A percentile compares a stretch with the other conserved stretches of the same genome.
Evolutionary conservation across 305 asterid genomes (phyloP).

Genomic region (Solanum aculeatissimum): DNA sequence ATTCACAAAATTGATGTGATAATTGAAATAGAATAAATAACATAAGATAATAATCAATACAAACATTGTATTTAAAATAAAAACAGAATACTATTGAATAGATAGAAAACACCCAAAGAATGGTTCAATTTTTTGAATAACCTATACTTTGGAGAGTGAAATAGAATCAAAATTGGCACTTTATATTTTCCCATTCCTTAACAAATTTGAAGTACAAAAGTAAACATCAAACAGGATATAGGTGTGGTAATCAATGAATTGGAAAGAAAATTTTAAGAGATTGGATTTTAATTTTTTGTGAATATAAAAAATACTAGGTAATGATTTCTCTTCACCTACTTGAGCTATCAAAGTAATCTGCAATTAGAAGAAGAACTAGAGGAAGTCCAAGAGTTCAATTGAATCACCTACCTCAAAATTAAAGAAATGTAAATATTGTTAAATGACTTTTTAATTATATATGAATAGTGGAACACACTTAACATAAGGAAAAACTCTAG

Average conservation of each 20-base stretch:
- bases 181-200: background rate
- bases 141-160: background rate
- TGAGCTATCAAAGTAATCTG: background rate
- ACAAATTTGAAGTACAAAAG: background rate
- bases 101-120: background rate
- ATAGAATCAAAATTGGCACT: background rate
- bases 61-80: too few species aligned
- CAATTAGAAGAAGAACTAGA: background rate
- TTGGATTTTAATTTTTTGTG: background rate
- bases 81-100: too few species aligned
- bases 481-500: background rate
- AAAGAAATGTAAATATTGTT: background rate
- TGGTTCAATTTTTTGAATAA: background rate
- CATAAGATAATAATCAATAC: too few species aligned
- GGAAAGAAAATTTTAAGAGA: background rate
- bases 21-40: too few species aligned
- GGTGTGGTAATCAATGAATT: background rate
- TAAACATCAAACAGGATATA: background rate
- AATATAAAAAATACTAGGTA: background rate
- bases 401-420: background rate
- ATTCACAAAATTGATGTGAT: too few species aligned
- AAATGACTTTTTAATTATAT: background rate
- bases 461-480: background rate
- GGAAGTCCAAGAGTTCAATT: background rate
- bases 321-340: background rate